Conservation (phyloP, 495 filamentous ascomycete genomes). For the Aspergillus leporis region DNA sequence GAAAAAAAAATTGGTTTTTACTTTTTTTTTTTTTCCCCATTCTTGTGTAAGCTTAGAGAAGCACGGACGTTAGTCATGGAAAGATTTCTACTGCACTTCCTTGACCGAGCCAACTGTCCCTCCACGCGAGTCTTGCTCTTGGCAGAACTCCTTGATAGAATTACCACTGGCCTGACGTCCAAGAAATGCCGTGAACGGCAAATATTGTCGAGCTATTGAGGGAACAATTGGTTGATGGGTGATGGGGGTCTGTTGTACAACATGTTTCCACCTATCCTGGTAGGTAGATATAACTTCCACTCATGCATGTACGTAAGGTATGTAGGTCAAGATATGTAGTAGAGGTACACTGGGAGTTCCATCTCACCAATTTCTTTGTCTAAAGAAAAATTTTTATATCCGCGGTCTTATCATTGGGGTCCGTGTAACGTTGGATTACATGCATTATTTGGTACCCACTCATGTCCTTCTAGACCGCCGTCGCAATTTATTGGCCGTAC, state of each 20-base stretch:
- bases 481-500: background rate
- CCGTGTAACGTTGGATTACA: conserved; percentile 4
- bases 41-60: background rate
- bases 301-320: conserved; percentile 1
- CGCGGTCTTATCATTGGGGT: conserved; percentile 1
- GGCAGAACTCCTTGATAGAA: background rate
- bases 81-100: background rate
- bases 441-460: background rate
- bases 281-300: background rate
- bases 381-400: background rate
- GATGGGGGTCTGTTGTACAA: background rate
- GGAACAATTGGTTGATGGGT: background rate
- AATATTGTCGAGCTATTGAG: background rate
- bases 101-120: background rate
- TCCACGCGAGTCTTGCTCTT: background rate
- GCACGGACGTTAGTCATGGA: background rate
- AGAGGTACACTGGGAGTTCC: background rate
- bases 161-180: background rate
- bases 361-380: background rate
- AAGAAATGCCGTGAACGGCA: background rate
- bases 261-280: background rate
- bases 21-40: background rate
- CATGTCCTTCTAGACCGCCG: background rate
- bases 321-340: background rate
- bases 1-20: background rate